Base-by-base conservation (phyloP, 768 basidiomycete species). In the Dioszegia hungarica region DNA sequence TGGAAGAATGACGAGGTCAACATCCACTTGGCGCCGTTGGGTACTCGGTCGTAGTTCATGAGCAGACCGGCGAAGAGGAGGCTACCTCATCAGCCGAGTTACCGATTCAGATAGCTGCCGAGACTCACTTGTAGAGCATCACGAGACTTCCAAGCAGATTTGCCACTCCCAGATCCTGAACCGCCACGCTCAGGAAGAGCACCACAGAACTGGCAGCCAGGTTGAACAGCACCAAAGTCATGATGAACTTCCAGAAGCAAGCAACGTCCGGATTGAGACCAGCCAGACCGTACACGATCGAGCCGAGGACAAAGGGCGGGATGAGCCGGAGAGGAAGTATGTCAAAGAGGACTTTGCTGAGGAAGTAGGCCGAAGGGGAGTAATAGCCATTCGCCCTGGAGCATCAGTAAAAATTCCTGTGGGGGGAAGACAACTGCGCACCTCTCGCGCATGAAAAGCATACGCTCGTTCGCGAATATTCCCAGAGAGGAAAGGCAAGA, bases 361-460 rank as follows among this genome's bases (percentile, higher is more conserved):
- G 80, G 76, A 98, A 98, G 80, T 98, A 99, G 9, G 92, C 93
- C 71, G 93, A 86, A 1, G 95, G 87, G 0, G 91, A 89, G 75
- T 99, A 99, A 77, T 99, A 99, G 12, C 95, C 95, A 66, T 99
- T 99, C 1, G 92, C 85, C 62, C 91, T 93, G 22, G 6, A 5
- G 14, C 4, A 19, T 52, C 39, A 43, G 52, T 20, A 49, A 25
- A n/a, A n/a, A n/a, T n/a, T n/a, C n/a, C n/a, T n/a, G n/a, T n/a
- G n/a, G n/a, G n/a, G n/a, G n/a, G n/a, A n/a, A n/a, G n/a, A n/a
- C 24, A 12, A 31, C 25, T 1, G 67, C 81, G 39, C 61, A 93
- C 89, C 94, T 82, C 77, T 99, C 95, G n/a, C 95, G 86, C 85
- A 97, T 97, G 79, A 98, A 99, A 46, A 99, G 77, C 56, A 98